Base-by-base conservation (phyloP, 1,284 basidiomycete genomes). In the Marasmius sp. region DNA sequence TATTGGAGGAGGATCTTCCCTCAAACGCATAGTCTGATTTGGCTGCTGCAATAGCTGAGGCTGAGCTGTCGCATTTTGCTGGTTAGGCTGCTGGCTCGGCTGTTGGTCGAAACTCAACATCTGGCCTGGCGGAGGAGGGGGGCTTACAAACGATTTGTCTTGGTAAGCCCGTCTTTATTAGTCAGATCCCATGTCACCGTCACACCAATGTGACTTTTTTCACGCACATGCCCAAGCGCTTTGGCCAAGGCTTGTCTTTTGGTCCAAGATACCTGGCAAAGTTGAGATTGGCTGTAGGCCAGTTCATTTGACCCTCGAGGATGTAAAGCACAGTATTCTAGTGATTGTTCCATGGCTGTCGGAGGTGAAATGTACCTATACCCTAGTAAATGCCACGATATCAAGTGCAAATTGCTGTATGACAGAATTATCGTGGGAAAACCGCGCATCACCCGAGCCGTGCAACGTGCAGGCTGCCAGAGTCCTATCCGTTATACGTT, bases 11-110 rank as follows among this genome's bases (percentile, higher is more conserved):
- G 77, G 81, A 55, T 87, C 85, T 53, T 89, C 86, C 68, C 84
- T 82, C 41, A 89, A 80, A 69, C 85, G 84, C 81, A 89, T 86
- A 39, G 84, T 79, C 62, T 47, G 45, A 20, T 47, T 47, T 47
- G 45, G 45, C 16, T 47, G 45, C 20, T 47, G 45, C 20, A 37
- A 36, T 16, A 36, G 34, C 36, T 54, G 55, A 43, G 43, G 12
- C 27, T 43, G 55, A 57, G 37, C 10, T 27, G n/a, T n/a, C 22
- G 36, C 8, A 34, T 43, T 18, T 27, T 20, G 43, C n/a, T 16
- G 37, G 52, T 60, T 53, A 33, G 49, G 18, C 20, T 51, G 18
- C 41, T 43, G 37, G 54, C 37, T 56, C 27, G 27, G 27, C 37
- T 56, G 54, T 56, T 56, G 54, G 37, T 58, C 45, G 45, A 58